phyloP scores from a whole-genome alignment of 805 yeast species.

The Cyberlindnera mrakii region DNA sequence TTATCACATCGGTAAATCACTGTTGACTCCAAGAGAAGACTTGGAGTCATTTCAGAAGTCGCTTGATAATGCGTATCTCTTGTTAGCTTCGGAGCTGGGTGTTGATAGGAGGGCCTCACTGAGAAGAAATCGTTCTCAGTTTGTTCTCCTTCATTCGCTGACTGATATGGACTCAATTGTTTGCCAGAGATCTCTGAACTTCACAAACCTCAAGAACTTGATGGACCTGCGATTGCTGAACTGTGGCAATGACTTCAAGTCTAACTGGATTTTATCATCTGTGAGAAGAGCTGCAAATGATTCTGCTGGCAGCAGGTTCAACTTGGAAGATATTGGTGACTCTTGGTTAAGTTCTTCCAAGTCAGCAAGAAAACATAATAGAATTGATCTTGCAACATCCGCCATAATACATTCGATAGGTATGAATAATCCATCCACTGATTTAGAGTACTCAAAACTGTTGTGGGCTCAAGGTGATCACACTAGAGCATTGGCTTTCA shows the following conservation, averaged over 20 bases:
- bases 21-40: conserved; percentile 35
- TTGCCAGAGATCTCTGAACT: neutral
- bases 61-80: conserved; percentile 44
- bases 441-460: conserved; percentile 72
- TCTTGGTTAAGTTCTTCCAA: conserved; percentile 56
- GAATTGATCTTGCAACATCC: conserved; percentile 68
- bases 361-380: conserved; percentile 59
- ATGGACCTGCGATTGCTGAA: conserved; percentile 23
- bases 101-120: conserved; percentile 44
- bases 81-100: conserved; percentile 56
- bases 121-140: conserved; percentile 39
- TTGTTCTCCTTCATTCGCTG: conserved; percentile 54
- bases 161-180: conserved; percentile 41
- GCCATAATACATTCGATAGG: conserved; percentile 52
- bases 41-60: conserved; percentile 29
- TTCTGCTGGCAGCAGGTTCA: conserved; percentile 17
- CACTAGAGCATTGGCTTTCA: conserved; percentile 69
- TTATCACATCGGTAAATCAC: conserved; percentile 60
- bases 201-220: conserved; percentile 4
- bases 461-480: conserved; percentile 89
- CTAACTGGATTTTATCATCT: conserved; percentile 54
- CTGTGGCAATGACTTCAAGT: conserved; percentile 48
- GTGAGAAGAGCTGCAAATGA: conserved; percentile 47
- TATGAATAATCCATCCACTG: conserved; percentile 37
- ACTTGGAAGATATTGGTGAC: conserved; percentile 33